Conservation (phyloP, 2,329 filamentous ascomycete species). For the Penicillium digitatum region DNA sequence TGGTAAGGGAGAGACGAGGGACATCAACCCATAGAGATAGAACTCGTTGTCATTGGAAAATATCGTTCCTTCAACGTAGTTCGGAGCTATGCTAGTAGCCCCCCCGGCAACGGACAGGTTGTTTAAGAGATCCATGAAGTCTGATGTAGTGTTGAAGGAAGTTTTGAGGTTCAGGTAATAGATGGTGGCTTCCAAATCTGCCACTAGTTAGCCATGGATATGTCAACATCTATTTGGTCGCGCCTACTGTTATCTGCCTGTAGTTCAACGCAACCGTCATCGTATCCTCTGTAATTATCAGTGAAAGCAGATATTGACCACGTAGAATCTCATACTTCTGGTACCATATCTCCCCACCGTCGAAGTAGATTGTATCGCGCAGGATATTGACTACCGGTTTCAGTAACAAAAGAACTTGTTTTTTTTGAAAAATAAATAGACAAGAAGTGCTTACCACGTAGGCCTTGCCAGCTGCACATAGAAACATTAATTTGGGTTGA, state of each 20-base stretch:
- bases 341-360: slow-evolving; percentile 15
- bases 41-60: slow-evolving; percentile 62
- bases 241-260: background rate
- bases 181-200: slow-evolving; percentile 12
- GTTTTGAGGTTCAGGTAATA: slow-evolving; percentile 16
- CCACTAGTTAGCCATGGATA: background rate
- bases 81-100: slow-evolving; percentile 39
- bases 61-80: slow-evolving; percentile 60
- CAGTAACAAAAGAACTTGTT: background rate
- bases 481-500: slow-evolving; percentile 12
- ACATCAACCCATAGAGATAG: slow-evolving; percentile 56
- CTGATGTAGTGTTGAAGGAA: slow-evolving; percentile 13
- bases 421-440: background rate
- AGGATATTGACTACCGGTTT: slow-evolving; percentile 17
- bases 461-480: slow-evolving; percentile 17
- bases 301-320: background rate
- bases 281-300: slow-evolving; percentile 11
- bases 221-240: background rate
- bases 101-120: slow-evolving; percentile 37
- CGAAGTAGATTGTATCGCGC: slow-evolving; percentile 16
- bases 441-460: slow-evolving; percentile 6
- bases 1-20: background rate
- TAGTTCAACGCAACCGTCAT: slow-evolving; percentile 6
- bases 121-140: slow-evolving; percentile 11
- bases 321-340: slow-evolving; percentile 7